These are phyloP conservation scores for Graphiopsis chlorocephala DNA, from an alignment of 2,329 filamentous ascomycete genomes.

Conservation along the genomic window DNA sequence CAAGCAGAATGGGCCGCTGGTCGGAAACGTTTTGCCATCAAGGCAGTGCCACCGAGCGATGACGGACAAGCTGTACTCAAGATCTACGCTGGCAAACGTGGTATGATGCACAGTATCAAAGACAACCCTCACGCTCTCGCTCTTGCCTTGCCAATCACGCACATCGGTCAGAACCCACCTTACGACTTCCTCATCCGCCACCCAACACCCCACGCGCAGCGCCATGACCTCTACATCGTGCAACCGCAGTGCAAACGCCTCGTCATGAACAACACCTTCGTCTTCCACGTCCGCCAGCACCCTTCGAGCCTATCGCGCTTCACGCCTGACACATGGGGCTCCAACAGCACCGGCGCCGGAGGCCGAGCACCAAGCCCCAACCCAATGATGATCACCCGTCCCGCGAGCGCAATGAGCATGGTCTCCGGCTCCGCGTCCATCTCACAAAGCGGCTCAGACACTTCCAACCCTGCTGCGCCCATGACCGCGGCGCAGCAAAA, in stretches of 20 bases:
- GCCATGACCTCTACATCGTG: slow-evolving; percentile 93
- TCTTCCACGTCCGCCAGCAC: slow-evolving; percentile 93
- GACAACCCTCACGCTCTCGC: slow-evolving; percentile 92
- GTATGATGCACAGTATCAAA: slow-evolving; percentile 95
- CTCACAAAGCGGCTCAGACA: slow-evolving; percentile 51
- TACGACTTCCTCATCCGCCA: slow-evolving; percentile 93
- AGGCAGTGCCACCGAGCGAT: slow-evolving; percentile 85
- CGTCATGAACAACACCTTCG: slow-evolving; percentile 94
- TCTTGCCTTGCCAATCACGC: slow-evolving; percentile 82
- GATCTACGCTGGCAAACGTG: slow-evolving; percentile 89
- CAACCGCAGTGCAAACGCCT: slow-evolving; percentile 89
- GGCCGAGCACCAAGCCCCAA: slow-evolving; percentile 47
- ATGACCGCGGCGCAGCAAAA: slow-evolving; percentile 60
- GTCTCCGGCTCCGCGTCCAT: slow-evolving; percentile 53
- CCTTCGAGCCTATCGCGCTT: slow-evolving; percentile 59
- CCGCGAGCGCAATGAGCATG: slow-evolving; percentile 60
- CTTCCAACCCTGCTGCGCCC: slow-evolving; percentile 53
- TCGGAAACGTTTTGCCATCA: slow-evolving; percentile 87
- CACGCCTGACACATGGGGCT: slow-evolving; percentile 38
- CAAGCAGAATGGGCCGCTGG: slow-evolving; percentile 90
- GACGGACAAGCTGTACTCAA: slow-evolving; percentile 86
- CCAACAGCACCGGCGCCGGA: slow-evolving; percentile 31
- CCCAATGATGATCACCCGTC: slow-evolving; percentile 47
- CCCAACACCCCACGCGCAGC: slow-evolving; percentile 94
- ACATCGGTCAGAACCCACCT: slow-evolving; percentile 86